phyloP scores from a whole-genome alignment of 805 yeast genomes.

The Grigorovia humatica region DNA sequence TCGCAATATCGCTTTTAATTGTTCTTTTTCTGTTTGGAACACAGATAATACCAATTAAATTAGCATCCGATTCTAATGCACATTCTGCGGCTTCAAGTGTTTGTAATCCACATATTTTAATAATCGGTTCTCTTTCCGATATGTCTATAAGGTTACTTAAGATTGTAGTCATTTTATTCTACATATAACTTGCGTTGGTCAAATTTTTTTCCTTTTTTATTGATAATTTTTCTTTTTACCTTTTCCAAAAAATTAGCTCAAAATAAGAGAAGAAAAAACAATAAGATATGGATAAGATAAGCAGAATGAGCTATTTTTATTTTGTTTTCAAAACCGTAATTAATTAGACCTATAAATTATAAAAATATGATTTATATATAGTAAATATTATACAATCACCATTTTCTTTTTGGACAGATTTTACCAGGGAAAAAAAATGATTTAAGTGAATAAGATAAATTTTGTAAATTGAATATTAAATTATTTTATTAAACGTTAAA shows the following conservation, averaged over 20 bases:
- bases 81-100: conserved; percentile 54
- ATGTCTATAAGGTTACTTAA: background rate
- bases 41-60: conserved; percentile 72
- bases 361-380: background rate
- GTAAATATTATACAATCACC: background rate
- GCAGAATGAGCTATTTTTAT: too few species aligned
- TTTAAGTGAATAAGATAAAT: background rate
- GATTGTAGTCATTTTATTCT: too few species aligned
- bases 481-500: background rate
- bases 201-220: background rate
- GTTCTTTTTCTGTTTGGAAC: conserved; percentile 80
- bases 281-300: background rate
- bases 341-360: background rate
- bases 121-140: conserved; percentile 26
- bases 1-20: conserved; percentile 38
- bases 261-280: background rate
- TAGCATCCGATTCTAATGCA: conserved; percentile 66
- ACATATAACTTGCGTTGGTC: background rate
- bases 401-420: background rate
- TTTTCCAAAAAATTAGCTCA: too few species aligned
- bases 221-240: background rate
- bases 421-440: background rate
- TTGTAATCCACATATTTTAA: conserved; percentile 79
- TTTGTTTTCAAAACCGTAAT: background rate
- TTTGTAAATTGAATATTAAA: background rate